Evolutionary conservation across 768 basidiomycete species (phyloP).

Genomic region (Agaricus sinodeliciosus): DNA sequence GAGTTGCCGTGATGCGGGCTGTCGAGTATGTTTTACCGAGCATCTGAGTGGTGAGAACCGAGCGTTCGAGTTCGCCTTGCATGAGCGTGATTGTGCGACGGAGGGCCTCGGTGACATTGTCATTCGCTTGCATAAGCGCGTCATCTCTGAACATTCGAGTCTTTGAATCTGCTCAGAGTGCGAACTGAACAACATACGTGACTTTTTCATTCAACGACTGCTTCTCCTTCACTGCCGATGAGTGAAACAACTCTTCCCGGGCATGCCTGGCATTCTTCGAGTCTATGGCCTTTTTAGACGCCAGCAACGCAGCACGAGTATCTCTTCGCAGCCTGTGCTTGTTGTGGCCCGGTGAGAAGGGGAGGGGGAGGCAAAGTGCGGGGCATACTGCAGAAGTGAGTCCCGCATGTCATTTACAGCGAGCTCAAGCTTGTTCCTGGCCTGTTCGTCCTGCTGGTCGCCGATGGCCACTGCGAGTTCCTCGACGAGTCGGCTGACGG

Average conservation of each 20-base stretch:
- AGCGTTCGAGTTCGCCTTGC: constrained; percentile 89
- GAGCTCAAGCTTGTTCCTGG: constrained; percentile 37
- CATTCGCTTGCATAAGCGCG: constrained; percentile 79
- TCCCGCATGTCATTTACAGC: constrained; percentile 44
- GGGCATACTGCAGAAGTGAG: constrained; percentile 42
- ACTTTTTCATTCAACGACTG: constrained; percentile 48
- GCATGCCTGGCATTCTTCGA: constrained; percentile 42
- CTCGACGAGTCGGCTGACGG: constrained; percentile 61
- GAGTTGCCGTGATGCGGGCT: neutral
- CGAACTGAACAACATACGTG: constrained; percentile 36
- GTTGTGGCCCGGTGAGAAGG: neutral
- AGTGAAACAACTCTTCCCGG: constrained; percentile 63
- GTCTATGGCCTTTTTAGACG: constrained; percentile 72
- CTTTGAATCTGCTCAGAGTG: neutral
- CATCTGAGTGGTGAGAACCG: constrained; percentile 79
- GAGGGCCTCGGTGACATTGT: constrained; percentile 83
- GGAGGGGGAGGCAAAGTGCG: neutral
- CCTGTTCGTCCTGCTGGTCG: constrained; percentile 59
- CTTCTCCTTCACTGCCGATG: constrained; percentile 44
- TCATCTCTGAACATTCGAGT: constrained; percentile 53
- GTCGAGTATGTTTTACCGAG: constrained; percentile 46
- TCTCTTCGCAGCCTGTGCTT: constrained; percentile 50
- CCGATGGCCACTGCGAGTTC: constrained; percentile 65
- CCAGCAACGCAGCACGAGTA: constrained; percentile 59
- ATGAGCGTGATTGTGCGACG: constrained; percentile 80